Percentiles rank a stretch among this genome's conserved stretches.
Evolutionary conservation across 1,284 basidiomycete species (phyloP).

Genomic region (Microbotryum silenes-acaulis): DNA sequence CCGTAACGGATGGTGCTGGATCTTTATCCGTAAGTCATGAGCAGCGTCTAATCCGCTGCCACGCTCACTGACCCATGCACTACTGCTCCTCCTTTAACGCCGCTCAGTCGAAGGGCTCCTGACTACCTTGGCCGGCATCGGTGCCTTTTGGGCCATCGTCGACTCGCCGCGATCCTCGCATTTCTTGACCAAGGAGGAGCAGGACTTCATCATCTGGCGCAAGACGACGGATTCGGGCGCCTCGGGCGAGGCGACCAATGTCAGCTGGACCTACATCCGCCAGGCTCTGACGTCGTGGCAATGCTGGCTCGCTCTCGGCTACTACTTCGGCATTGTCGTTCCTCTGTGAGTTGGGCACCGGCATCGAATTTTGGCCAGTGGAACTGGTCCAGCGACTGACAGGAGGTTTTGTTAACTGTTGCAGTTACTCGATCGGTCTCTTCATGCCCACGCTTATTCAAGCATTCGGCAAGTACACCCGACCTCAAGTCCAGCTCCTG

Average conservation of each 20-base stretch:
- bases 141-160: constrained; percentile 32
- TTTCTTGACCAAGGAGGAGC: constrained; percentile 56
- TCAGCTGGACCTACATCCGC: constrained; percentile 43
- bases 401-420: not conserved
- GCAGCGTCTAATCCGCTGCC: too few relatives aligned
- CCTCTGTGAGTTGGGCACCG: constrained; percentile 45
- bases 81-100: not conserved
- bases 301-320: constrained; percentile 53
- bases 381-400: not conserved
- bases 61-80: not conserved
- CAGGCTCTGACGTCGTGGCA: constrained; percentile 60
- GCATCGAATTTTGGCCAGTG: not conserved
- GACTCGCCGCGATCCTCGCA: constrained; percentile 54
- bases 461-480: constrained; percentile 24
- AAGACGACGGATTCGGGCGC: constrained; percentile 47
- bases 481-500: constrained; percentile 45
- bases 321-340: constrained; percentile 54
- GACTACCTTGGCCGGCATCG: constrained; percentile 47
- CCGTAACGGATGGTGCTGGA: constrained; percentile 45
- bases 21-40: constrained; percentile 7
- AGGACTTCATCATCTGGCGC: constrained; percentile 53
- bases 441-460: constrained; percentile 47
- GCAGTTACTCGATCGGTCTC: constrained; percentile 40
- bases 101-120: constrained; percentile 50
- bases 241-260: constrained; percentile 28